These are phyloP conservation scores for Cryptococcus wingfieldii DNA, from an alignment of 1,284 basidiomycete genomes.

Conservation along the genomic window DNA sequence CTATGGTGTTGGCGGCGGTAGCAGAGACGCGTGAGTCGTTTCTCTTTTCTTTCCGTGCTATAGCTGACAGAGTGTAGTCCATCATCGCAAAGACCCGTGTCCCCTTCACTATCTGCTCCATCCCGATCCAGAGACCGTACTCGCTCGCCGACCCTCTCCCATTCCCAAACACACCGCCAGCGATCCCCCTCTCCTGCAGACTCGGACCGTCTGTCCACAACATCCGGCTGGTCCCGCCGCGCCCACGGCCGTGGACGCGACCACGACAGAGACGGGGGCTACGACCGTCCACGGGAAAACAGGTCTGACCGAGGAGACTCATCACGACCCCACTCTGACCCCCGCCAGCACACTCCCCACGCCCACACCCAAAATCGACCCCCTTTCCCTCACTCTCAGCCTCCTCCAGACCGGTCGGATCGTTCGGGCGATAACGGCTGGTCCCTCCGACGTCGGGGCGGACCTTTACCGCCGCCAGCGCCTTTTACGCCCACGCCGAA, in stretches of 20 bases:
- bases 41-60: background rate
- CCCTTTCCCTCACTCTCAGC: too few species aligned
- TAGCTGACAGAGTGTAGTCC: background rate
- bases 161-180: background rate
- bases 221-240: background rate
- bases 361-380: too few species aligned
- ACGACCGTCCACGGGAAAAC: background rate
- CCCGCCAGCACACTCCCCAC: too few species aligned
- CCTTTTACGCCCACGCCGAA: too few species aligned
- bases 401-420: too few species aligned
- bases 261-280: background rate
- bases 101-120: conserved; percentile 4
- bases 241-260: background rate
- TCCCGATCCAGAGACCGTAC: conserved; percentile 14
- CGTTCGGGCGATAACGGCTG: too few species aligned
- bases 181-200: background rate
- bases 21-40: background rate
- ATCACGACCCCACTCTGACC: too few species aligned
- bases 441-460: too few species aligned
- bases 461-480: too few species aligned
- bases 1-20: conserved; percentile 22
- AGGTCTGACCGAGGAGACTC: too few species aligned
- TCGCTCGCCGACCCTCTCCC: background rate
- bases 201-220: background rate
- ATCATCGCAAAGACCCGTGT: background rate